Evolutionary conservation across 176 grass and related monocot genomes (phyloP).

Genomic region (Juncus effusus): DNA sequence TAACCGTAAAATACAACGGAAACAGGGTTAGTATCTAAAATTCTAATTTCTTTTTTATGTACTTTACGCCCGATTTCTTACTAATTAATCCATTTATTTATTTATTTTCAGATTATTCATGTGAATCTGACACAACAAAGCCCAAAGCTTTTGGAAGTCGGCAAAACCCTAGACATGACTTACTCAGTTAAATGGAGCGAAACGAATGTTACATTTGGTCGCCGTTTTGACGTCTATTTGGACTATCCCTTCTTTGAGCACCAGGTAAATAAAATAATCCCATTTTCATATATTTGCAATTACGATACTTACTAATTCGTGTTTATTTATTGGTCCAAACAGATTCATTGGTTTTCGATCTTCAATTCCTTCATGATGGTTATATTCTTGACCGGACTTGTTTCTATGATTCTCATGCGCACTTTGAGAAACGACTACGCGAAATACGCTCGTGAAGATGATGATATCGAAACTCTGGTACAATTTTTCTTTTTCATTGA

Average conservation of each 20-base stretch:
- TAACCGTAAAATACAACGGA: constrained; percentile 70
- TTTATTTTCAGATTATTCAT: constrained; percentile 79
- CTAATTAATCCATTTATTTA: constrained; percentile 11
- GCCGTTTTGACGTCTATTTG: constrained; percentile 93
- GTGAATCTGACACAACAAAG: constrained; percentile 94
- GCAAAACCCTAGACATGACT: constrained; percentile 87
- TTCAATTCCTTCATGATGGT: constrained; percentile 99
- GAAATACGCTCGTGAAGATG: constrained; percentile 99
- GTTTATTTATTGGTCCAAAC: constrained; percentile 29
- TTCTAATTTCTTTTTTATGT: constrained; percentile 22
- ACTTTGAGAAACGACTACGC: constrained; percentile 99
- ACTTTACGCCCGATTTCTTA: constrained; percentile 15
- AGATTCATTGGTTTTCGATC: constrained; percentile 99
- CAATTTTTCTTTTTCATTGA: too few species aligned
- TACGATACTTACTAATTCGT: constrained; percentile 16
- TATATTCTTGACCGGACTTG: constrained; percentile 96
- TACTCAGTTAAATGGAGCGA: constrained; percentile 83
- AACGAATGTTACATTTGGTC: constrained; percentile 89
- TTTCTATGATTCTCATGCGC: constrained; percentile 99
- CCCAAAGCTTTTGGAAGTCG: constrained; percentile 92
- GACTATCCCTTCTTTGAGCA: constrained; percentile 98
- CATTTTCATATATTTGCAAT: constrained; percentile 20
- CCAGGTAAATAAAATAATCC: constrained; percentile 52
- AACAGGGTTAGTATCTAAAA: constrained; percentile 53
- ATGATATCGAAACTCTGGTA: constrained; percentile 63